Conservation (phyloP, 306 rosid species). For the Alnus glutinosa region DNA sequence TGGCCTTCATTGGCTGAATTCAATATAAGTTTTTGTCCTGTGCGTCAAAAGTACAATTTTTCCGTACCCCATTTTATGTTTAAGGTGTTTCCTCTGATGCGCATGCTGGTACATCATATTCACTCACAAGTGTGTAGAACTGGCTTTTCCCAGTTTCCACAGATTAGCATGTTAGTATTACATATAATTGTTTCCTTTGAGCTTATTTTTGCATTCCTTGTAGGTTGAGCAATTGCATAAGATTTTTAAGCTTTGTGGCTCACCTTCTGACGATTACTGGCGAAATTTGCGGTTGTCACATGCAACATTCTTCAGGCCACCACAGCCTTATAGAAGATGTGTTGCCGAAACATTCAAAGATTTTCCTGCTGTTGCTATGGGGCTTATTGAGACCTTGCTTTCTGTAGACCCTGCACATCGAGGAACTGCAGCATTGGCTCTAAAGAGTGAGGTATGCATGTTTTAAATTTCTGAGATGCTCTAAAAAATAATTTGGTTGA, state of each 20-base stretch:
- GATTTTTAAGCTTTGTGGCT: constrained; percentile 95
- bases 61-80: not conserved
- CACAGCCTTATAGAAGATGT: constrained; percentile 75
- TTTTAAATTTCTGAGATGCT: constrained; percentile 18
- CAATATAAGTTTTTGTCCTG: not conserved
- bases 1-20: not conserved
- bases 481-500: constrained; percentile 15
- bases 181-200: constrained; percentile 21
- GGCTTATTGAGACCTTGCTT: constrained; percentile 77
- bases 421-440: constrained; percentile 78
- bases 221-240: constrained; percentile 96
- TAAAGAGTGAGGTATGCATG: constrained; percentile 65
- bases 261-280: constrained; percentile 92
- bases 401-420: constrained; percentile 72
- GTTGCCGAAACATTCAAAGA: constrained; percentile 73
- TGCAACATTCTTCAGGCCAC: constrained; percentile 71
- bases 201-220: constrained; percentile 23
- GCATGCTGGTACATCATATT: not conserved
- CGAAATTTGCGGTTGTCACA: constrained; percentile 53
- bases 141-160: not conserved
- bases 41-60: not conserved
- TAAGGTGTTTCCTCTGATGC: not conserved
- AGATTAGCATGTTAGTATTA: not conserved
- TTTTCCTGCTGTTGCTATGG: constrained; percentile 55
- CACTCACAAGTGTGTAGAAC: not conserved